Conservation (phyloP, 108 stramenopile species). For the Nitzschia sp. region DNA sequence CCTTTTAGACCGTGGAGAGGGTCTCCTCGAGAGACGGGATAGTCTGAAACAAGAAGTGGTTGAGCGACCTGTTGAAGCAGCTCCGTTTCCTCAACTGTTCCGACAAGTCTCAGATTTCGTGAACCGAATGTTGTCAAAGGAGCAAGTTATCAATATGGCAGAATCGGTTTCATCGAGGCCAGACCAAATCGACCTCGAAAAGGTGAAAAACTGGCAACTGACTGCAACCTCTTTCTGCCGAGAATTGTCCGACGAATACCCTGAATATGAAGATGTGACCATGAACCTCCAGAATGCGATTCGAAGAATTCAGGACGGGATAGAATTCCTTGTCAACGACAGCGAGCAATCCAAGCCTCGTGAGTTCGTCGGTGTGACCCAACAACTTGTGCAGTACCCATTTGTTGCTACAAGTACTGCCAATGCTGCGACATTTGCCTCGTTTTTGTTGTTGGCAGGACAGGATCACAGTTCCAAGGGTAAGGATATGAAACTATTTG, state of each 20-base stretch:
- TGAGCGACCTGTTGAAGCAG: slow-evolving; percentile 61
- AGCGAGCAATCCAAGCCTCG: neutral
- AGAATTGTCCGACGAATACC: slow-evolving; percentile 52
- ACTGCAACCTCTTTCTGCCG: slow-evolving; percentile 72
- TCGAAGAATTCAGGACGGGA: slow-evolving; percentile 63
- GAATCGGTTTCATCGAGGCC: neutral
- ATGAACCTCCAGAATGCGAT: slow-evolving; percentile 64
- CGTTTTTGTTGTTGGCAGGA: neutral
- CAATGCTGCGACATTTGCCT: neutral
- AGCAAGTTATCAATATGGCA: slow-evolving; percentile 46
- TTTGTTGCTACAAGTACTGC: neutral
- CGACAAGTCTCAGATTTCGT: slow-evolving; percentile 72
- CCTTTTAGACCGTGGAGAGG: slow-evolving; percentile 18
- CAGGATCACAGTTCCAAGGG: neutral
- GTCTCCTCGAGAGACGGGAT: slow-evolving; percentile 31
- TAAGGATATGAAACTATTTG: neutral
- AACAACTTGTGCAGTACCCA: slow-evolving; percentile 27
- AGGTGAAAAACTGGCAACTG: slow-evolving; percentile 74
- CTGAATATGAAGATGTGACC: slow-evolving; percentile 79
- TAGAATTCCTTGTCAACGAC: slow-evolving; percentile 6
- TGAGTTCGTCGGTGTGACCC: slow-evolving; percentile 1
- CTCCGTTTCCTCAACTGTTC: slow-evolving; percentile 72
- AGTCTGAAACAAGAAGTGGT: slow-evolving; percentile 69
- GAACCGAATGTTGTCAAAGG: slow-evolving; percentile 16
- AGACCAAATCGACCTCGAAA: neutral